These are phyloP conservation scores for Claviceps digitariae DNA, from an alignment of 2,329 filamentous ascomycete genomes.

Conservation along the genomic window DNA sequence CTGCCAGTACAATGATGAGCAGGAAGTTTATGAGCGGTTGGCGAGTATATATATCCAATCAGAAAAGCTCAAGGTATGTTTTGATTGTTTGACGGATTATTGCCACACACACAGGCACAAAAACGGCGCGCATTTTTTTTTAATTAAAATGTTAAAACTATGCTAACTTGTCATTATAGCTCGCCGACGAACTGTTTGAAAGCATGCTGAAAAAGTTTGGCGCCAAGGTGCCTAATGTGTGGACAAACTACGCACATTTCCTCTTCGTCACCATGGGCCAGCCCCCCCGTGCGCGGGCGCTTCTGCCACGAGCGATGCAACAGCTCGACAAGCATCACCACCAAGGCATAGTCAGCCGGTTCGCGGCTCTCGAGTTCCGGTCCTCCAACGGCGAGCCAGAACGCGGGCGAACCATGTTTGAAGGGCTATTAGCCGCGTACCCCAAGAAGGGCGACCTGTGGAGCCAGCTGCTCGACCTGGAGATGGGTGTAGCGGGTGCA, in stretches of 20 bases:
- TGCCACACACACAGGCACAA: too few species aligned
- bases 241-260: constrained; percentile 92
- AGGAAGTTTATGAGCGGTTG: constrained; percentile 78
- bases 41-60: constrained; percentile 93
- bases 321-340: constrained; percentile 57
- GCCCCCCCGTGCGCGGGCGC: constrained; percentile 59
- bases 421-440: constrained; percentile 69
- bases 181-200: constrained; percentile 82
- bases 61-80: constrained; percentile 63
- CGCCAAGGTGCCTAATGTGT: constrained; percentile 64
- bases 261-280: constrained; percentile 60
- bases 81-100: too few species aligned
- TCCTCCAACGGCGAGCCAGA: constrained; percentile 73
- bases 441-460: constrained; percentile 86
- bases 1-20: constrained; percentile 84
- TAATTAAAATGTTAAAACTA: too few species aligned
- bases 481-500: constrained; percentile 43
- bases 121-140: too few species aligned
- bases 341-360: constrained; percentile 64
- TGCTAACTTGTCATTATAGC: constrained; percentile 32
- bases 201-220: constrained; percentile 80
- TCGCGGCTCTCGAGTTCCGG: constrained; percentile 84
- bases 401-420: constrained; percentile 87
- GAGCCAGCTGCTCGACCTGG: constrained; percentile 83
- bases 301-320: constrained; percentile 75